Evolutionary conservation across 495 filamentous ascomycete genomes (phyloP), one percentile per base, ranked within the genome.

Genomic region (Penicillium cataractarum): DNA sequence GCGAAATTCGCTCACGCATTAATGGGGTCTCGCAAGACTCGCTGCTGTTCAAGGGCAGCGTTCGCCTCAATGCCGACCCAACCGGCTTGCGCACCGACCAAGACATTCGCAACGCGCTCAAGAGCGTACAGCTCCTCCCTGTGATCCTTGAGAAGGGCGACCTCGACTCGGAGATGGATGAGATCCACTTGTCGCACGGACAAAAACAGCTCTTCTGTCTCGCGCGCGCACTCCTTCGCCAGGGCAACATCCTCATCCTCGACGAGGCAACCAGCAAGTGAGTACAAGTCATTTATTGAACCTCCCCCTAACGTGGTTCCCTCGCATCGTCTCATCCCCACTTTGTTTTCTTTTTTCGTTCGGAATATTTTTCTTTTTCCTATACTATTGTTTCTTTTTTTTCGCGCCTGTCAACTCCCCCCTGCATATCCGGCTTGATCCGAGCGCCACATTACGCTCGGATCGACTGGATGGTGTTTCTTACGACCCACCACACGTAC

Each of bases 131-230:
- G 3, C 73, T 87, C 22, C 81, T 79, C 70, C 56, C 73, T 1
- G 76, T 82, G 29, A 69, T 88, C 51, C 37, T 74, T n/a, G 76
- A 80, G 39, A 78, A 81, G 24, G 85, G 82, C 0, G 82, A 80
- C 0, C 74, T 89, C 0, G 78, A 80, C 52, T 79, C 77, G 2
- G 74, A 80, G 10, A 78, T 89, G 50, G 77, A 79, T 7, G 77
- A 75, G 12, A 74, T 81, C 44, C 75, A 76, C 62, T 78, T 89
- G 5, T 86, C 82, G 0, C 81, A 84, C 50, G 88, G 88, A 0
- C 87, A 91, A 64, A 78, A 78, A 37, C 88, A 90, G 73, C 81
- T 91, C 5, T 82, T 90, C 64, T 83, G 82, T 62, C 77, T 91
- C n/a, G 86, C 83, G 4, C 78, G 87, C 3, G 87, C 84, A 0